Evolutionary conservation across 805 yeast genomes (phyloP), one percentile per base, ranked within the genome.

Genomic region (Lipomyces mesembrius): DNA sequence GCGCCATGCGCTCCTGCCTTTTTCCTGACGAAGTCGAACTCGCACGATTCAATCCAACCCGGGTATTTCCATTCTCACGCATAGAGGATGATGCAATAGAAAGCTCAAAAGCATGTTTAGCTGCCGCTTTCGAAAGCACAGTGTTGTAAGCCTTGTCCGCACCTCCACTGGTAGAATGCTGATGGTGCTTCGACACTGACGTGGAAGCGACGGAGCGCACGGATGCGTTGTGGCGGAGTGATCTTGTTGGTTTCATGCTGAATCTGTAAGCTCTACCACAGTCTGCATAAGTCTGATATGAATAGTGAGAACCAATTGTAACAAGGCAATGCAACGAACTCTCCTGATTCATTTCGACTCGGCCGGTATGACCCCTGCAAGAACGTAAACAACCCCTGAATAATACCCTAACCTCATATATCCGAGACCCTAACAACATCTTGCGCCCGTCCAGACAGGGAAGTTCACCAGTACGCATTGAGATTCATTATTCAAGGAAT

Each of bases 81-180:
- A 17, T 35, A 34, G 57, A 34, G 9, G 59, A 25, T 1, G 59
- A 56, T 25, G 59, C 32, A 14, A 32, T 32, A 25, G 59, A 55
- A 35, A 56, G 59, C 56, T 56, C 37, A 29, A 35, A 56, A 22
- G 59, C 59, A 17, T 56, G 34, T 12, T 39, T 56, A 12, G 59
- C 59, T 20, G 59, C 59, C 7, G 59, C 59, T 39, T 29, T 56
- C 17, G 59, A 56, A 22, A 56, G 59, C 8, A 56, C 37, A 29
- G 54, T 25, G 55, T 56, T 54, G 17, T 27, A 56, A 20, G 29
- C 55, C 43, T 56, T 56, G 11, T 32, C 59, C 11, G 49, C 49
- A 43, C 22, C 49, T n/a, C 49, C 49, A n/a, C 49, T 43, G 49
- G 22, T n/a, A 8, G 49, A 43, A 7, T 43, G 49, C 49, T 43